Percentiles rank a stretch among this genome's conserved stretches.
These are phyloP conservation scores for Juglanconis oblonga DNA, from an alignment of 2,329 filamentous ascomycete species.

Conservation along the genomic window DNA sequence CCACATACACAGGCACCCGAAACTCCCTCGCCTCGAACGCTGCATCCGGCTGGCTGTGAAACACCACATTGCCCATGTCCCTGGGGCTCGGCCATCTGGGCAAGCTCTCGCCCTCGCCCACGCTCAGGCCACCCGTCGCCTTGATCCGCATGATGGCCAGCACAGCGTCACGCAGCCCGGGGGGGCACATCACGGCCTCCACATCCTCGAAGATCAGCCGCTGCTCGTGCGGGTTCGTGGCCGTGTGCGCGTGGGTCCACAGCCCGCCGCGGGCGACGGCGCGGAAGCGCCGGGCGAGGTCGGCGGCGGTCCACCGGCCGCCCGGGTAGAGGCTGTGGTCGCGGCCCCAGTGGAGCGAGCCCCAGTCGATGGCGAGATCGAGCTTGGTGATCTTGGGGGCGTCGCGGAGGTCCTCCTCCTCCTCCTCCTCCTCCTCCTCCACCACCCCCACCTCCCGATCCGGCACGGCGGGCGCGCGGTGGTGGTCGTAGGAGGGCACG, in stretches of 20 bases:
- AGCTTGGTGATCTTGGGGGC: slow-evolving; percentile 72
- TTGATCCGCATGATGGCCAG: neutral
- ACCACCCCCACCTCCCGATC: too few relatives aligned
- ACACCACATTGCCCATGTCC: slow-evolving; percentile 15
- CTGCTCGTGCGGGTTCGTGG: slow-evolving; percentile 23
- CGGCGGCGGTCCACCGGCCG: slow-evolving; percentile 44
- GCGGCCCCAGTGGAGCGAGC: slow-evolving; percentile 4
- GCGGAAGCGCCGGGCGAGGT: slow-evolving; percentile 53
- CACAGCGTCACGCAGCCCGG: slow-evolving; percentile 9
- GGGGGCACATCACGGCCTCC: slow-evolving; percentile 21
- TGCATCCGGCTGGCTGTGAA: slow-evolving; percentile 1
- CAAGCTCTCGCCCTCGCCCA: neutral
- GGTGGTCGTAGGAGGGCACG: slow-evolving; percentile 47
- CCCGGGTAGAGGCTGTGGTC: slow-evolving; percentile 1
- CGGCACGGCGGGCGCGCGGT: slow-evolving; percentile 17
- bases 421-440: slow-evolving; percentile 22
- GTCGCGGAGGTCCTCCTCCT: slow-evolving; percentile 35
- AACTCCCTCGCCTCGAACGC: neutral
- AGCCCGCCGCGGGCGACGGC: slow-evolving; percentile 42
- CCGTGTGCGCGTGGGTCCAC: slow-evolving; percentile 21
- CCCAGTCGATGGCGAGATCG: slow-evolving; percentile 63
- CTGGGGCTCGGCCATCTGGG: neutral
- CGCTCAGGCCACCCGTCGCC: neutral
- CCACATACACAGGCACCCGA: slow-evolving; percentile 15
- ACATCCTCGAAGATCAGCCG: slow-evolving; percentile 39